Evolutionary conservation across 805 yeast species (phyloP), one percentile per base, ranked within the genome.

Genomic region (Kodamaea laetipori): DNA sequence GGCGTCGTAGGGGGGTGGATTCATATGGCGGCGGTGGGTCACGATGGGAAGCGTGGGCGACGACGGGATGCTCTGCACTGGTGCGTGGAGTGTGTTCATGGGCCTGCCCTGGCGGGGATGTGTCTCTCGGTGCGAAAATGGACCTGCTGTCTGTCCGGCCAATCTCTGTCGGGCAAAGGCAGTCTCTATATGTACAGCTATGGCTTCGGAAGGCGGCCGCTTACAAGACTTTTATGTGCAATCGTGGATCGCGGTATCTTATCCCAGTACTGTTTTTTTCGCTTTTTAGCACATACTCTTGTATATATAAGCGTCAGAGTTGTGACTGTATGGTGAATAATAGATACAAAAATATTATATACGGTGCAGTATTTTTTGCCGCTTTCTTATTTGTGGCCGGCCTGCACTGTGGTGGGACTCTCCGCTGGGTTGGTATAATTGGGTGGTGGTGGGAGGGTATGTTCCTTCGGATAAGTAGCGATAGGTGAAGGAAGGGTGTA

Each of bases 1-100:
- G 31, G 45, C 36, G 37, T 46, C 49, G 33, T 41, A 46, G 30
- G 45, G 45, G 13, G 45, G 45, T 7, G 39, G 45, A 36, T 41
- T 41, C 45, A 41, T 41, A 15, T 15, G 17, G 18, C 17, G 34
- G 17, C 17, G 19, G 17, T 17, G 34, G 17, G 15, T 30, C 15
- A 30, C 34, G 17, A 30, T 15, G 17, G 34, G 34, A n/a, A 19
- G 34, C 34, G 34, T 30, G 34, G 34, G 17, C 32, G 32, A 28
- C 34, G 34, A 17, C 10, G 34, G 34, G 17, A 30, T 30, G 19
- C 34, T 30, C 34, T 30, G 34, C 34, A 30, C 34, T 15, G 34
- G 34, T 30, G 17, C 24, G 24, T 21, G 17, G 17, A 30, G 34
- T 19, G 34, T 30, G 34, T 30, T 30, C 34, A 30, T 30, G 24